phyloP scores from a whole-genome alignment of 2,329 filamentous ascomycete species.

The Pleomassaria siparia region DNA sequence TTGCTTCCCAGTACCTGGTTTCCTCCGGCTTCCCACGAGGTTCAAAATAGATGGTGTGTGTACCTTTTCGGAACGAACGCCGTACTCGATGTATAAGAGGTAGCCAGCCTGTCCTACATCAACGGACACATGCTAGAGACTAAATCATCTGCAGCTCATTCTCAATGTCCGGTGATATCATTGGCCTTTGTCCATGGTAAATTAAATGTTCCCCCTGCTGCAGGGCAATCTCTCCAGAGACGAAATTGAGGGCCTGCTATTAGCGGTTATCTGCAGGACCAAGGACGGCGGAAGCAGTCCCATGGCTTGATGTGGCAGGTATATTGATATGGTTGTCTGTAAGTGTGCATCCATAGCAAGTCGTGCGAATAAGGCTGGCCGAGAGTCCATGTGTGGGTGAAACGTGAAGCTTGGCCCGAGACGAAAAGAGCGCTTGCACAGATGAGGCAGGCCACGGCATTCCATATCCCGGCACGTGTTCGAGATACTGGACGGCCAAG shows the following conservation, averaged over 20 bases:
- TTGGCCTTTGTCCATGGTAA: not conserved
- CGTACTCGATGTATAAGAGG: not conserved
- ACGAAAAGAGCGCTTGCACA: not conserved
- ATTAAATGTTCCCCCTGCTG: not conserved
- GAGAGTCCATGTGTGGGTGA: not conserved
- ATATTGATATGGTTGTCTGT: not conserved
- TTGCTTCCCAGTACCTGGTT: not conserved
- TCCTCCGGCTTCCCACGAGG: not conserved
- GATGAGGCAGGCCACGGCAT: not conserved
- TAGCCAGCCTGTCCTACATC: not conserved
- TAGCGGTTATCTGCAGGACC: not conserved
- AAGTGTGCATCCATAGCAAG: not conserved
- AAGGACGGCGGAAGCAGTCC: not conserved
- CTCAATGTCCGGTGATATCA: not conserved
- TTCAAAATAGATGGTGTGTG: not conserved
- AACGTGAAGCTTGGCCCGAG: not conserved
- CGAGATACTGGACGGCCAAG: not conserved
- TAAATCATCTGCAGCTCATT: not conserved
- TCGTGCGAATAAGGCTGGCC: not conserved
- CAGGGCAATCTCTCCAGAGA: not conserved
- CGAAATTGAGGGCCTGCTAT: not conserved
- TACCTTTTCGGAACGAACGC: not conserved
- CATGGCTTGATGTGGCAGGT: not conserved
- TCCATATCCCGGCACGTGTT: not conserved
- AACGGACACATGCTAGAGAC: not conserved